Evolutionary conservation across 257 asterid genomes (phyloP).

Genomic region (Petunia secreta): DNA sequence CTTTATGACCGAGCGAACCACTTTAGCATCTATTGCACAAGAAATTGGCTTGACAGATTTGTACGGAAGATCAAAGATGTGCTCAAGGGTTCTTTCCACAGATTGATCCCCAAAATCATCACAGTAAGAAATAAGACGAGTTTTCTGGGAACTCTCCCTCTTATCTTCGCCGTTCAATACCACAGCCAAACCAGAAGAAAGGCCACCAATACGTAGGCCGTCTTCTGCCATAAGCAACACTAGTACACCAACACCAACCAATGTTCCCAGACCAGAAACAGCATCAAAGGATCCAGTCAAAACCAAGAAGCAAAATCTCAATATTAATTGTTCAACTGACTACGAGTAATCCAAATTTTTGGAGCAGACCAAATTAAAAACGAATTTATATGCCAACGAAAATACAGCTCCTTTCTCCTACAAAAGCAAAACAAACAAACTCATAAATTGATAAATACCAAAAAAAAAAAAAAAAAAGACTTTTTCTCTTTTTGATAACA

Average conservation of each 20-base stretch:
- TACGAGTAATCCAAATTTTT: conserved; percentile 38
- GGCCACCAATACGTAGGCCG: conserved; percentile 70
- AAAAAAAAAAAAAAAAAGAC: background rate
- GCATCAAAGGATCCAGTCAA: conserved; percentile 23
- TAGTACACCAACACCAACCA: conserved; percentile 13
- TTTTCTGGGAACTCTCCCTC: conserved; percentile 66
- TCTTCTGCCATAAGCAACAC: conserved; percentile 79
- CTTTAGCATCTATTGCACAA: conserved; percentile 50
- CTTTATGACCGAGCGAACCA: conserved; percentile 63
- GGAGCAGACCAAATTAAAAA: background rate
- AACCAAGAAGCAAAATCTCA: conserved; percentile 14
- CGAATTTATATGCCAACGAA: background rate
- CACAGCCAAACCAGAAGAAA: conserved; percentile 87
- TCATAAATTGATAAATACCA: conserved; percentile 12
- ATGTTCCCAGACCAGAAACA: conserved; percentile 31
- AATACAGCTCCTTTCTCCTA: conserved; percentile 21
- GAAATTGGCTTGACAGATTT: conserved; percentile 60
- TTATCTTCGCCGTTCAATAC: conserved; percentile 65
- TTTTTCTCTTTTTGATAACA: too few relatives aligned
- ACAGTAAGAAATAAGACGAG: conserved; percentile 75
- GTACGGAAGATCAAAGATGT: conserved; percentile 81
- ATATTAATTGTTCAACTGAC: conserved; percentile 33
- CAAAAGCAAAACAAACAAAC: conserved; percentile 6
- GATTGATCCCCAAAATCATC: conserved; percentile 91
- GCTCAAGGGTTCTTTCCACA: conserved; percentile 86